Evolutionary conservation across 2,329 filamentous ascomycete species (phyloP).

Genomic region (Pseudocercospora pini-densiflorae): DNA sequence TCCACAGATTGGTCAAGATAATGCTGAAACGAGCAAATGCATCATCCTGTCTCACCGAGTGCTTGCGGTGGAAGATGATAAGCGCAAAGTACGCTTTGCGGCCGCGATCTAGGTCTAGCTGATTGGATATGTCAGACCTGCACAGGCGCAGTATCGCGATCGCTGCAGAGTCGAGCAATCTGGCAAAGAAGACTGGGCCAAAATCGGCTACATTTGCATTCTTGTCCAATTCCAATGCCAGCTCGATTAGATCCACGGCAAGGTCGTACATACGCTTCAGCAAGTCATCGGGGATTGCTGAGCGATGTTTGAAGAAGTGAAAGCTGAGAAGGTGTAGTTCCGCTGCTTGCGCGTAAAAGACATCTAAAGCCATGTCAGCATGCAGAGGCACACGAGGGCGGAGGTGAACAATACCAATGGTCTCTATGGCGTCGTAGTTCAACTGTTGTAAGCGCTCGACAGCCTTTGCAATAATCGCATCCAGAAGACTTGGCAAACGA

Average conservation of each 20-base stretch:
- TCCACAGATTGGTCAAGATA: neutral
- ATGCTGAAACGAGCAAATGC: conserved; percentile 1
- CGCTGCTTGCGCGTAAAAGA: neutral
- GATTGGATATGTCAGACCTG: neutral
- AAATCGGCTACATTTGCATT: neutral
- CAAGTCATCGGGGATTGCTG: neutral
- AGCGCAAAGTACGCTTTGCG: neutral
- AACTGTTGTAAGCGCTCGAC: neutral
- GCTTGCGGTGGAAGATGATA: neutral
- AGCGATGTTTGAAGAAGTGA: neutral
- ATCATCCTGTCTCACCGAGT: neutral
- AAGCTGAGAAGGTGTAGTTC: neutral
- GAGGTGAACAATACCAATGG: neutral
- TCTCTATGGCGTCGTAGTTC: neutral
- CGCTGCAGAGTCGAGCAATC: neutral
- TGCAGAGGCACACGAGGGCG: neutral
- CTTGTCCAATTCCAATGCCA: neutral
- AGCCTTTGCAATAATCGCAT: neutral
- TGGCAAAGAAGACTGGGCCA: neutral
- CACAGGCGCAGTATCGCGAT: neutral
- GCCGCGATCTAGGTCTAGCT: neutral
- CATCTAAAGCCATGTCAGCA: neutral
- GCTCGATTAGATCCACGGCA: neutral
- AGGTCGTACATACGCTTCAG: neutral
- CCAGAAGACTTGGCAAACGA: neutral